Evolutionary conservation across 805 yeast genomes (phyloP).

Genomic region (Starmerella kuoi): DNA sequence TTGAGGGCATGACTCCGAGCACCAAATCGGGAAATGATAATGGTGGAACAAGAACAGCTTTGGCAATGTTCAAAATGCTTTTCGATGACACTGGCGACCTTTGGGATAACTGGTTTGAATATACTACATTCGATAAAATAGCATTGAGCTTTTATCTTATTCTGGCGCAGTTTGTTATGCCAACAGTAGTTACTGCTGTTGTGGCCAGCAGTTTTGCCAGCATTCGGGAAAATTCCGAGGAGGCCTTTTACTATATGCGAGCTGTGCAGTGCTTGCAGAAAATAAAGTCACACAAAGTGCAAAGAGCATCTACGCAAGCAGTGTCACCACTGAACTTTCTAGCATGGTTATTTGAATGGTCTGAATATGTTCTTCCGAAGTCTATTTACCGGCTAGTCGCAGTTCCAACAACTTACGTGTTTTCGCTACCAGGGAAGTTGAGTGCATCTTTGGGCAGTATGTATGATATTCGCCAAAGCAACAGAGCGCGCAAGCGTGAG

Average conservation of each 20-base stretch:
- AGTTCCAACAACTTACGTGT: background rate
- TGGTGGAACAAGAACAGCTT: constrained; percentile 5
- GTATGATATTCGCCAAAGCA: background rate
- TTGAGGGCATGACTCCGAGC: too few species aligned
- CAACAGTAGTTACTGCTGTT: constrained; percentile 7
- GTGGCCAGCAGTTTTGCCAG: constrained; percentile 6
- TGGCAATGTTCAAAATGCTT: constrained; percentile 9
- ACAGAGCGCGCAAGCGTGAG: background rate
- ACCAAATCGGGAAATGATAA: background rate
- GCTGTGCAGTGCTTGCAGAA: constrained; percentile 1
- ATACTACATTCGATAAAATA: background rate
- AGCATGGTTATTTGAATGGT: background rate
- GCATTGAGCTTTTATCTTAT: constrained; percentile 5
- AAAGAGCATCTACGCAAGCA: background rate
- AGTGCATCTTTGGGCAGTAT: background rate
- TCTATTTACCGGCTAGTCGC: background rate
- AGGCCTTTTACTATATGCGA: constrained; percentile 4
- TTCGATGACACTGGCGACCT: constrained; percentile 4
- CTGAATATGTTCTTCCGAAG: background rate
- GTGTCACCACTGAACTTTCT: constrained; percentile 5
- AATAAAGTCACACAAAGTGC: constrained; percentile 2
- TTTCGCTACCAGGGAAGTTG: background rate
- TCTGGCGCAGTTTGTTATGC: constrained; percentile 6
- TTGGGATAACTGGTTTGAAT: constrained; percentile 5
- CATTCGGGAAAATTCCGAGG: background rate